Evolutionary conservation across 306 rosid species (phyloP), one percentile per base, ranked within the genome.

Genomic region (Crotalaria pallida): DNA sequence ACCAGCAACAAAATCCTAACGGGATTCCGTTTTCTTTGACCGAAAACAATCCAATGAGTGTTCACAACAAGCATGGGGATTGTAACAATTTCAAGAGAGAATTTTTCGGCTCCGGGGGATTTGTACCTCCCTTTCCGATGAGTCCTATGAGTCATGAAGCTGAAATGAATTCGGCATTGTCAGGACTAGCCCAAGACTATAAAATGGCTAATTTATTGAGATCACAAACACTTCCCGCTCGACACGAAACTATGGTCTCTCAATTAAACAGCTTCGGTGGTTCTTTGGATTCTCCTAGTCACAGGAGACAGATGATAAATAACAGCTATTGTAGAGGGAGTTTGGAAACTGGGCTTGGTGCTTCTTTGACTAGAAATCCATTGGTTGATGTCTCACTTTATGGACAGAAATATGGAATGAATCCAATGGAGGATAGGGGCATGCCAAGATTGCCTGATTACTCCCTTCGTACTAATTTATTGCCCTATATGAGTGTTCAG

Each of bases 361-460:
- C 79, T 50, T 72, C 81, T 59, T 49, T 77, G 44, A 67, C 61
- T 19, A 72, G 83, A 62, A 70, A 47, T 51, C 47, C 83, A 38
- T 11, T 8, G 34, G 72, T 67, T 66, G 84, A 70, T 74, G 63
- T 61, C 65, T 70, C 53, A 9, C 10, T 18, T 12, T 38, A 49
- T 70, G 61, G 48, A 2, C 79, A 24, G 34, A 69, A 50, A 52
- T 77, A 73, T 70, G 81, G 70, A 29, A 58, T 67, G 61, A 75
- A 59, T 75, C 52, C 45, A 18, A 51, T 38, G 68, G 81, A 57
- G 50, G 84, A 73, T 17, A 77, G 63, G 60, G 67, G 77, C 21
- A 6, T 26, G 34, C 12, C 80, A 31, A 76, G 47, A 7, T 60
- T 75, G 51, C 67, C 80, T 17, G 63, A 69, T n/a, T 24, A 56